Evolutionary conservation across 352 stramenopile species (phyloP).

Genomic region (Phytopythium kandeliae): DNA sequence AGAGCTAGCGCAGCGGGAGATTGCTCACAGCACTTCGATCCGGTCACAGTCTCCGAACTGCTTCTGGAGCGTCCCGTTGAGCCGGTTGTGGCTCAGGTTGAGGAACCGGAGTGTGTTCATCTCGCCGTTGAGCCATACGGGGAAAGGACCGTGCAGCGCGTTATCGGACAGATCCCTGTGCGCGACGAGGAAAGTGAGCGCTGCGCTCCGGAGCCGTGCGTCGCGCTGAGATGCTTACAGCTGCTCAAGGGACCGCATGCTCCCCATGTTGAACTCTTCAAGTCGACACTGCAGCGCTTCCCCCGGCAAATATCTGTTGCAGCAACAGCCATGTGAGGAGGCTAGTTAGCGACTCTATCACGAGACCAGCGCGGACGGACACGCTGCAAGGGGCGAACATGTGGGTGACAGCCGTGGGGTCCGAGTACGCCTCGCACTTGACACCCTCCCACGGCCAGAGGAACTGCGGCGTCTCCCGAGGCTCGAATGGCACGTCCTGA

Average conservation of each 20-base stretch:
- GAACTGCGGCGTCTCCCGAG: slow-evolving; percentile 14
- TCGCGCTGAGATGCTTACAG: slow-evolving; percentile 35
- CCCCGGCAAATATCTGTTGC: slow-evolving; percentile 40
- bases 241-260: slow-evolving; percentile 68
- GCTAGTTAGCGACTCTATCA: neutral
- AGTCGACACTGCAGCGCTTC: slow-evolving; percentile 46
- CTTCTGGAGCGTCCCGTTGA: slow-evolving; percentile 35
- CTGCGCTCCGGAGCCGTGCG: too few relatives aligned
- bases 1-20: too few relatives aligned
- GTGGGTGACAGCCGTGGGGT: slow-evolving; percentile 65
- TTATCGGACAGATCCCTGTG: slow-evolving; percentile 53
- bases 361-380: too few relatives aligned
- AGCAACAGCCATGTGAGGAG: neutral
- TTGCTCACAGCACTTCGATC: slow-evolving; percentile 54
- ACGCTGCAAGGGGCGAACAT: slow-evolving; percentile 26
- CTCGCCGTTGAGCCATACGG: slow-evolving; percentile 43
- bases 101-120: slow-evolving; percentile 64
- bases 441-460: slow-evolving; percentile 73
- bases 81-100: slow-evolving; percentile 39
- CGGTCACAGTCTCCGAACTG: slow-evolving; percentile 49
- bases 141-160: slow-evolving; percentile 42
- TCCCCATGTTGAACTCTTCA: slow-evolving; percentile 45
- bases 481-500: slow-evolving; percentile 2
- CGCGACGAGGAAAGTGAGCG: neutral
- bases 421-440: slow-evolving; percentile 54